Conservation (phyloP, 23 red algal genomes). For the Gracilaria domingensis region DNA sequence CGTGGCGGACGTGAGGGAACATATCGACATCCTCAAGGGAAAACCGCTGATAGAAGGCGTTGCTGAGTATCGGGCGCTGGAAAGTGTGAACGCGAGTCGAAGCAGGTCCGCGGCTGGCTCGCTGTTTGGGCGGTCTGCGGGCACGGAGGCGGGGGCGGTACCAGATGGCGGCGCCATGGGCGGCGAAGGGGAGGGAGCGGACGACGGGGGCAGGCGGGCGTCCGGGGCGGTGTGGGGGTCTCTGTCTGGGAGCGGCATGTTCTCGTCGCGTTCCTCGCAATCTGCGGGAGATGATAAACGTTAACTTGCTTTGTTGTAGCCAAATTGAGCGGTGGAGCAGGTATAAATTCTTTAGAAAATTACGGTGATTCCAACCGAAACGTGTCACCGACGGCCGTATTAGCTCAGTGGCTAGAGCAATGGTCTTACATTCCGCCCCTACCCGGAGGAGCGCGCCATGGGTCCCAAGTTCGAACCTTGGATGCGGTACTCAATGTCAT, state of each 20-base stretch:
- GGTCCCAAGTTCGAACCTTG: slow-evolving; percentile 81
- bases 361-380: neutral
- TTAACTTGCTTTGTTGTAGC: neutral
- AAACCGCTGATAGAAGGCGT: slow-evolving; percentile 27
- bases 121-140: slow-evolving; percentile 3
- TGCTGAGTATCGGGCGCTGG: slow-evolving; percentile 64
- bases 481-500: slow-evolving; percentile 43
- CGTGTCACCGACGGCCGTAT: neutral
- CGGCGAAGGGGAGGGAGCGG: neutral
- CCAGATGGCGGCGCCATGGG: neutral
- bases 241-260: neutral
- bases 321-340: no score
- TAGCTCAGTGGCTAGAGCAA: slow-evolving; percentile 80
- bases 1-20: slow-evolving; percentile 84
- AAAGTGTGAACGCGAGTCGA: neutral
- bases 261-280: neutral
- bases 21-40: slow-evolving; percentile 38
- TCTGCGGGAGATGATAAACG: neutral
- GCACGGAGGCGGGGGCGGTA: neutral
- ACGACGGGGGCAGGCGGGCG: neutral
- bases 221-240: neutral
- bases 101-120: neutral
- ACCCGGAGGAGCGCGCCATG: slow-evolving; percentile 61
- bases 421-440: slow-evolving; percentile 63
- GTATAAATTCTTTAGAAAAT: neutral